These are phyloP conservation scores for Tetrahymena elliotti DNA, from an alignment of 73 alveolate genomes.

Conservation along the genomic window DNA sequence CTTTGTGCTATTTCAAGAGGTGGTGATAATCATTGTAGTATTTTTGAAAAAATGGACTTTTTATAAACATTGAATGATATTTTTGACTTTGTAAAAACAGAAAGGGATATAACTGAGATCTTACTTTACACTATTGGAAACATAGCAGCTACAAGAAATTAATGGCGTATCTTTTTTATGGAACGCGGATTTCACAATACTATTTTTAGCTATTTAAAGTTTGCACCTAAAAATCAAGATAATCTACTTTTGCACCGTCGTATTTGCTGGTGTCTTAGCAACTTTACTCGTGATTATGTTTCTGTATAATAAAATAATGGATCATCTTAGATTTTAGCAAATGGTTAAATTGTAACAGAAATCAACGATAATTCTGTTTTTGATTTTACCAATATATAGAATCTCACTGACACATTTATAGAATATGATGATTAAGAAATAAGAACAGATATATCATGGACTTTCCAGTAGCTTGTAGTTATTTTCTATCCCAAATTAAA, in stretches of 20 bases:
- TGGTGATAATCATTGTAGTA: not conserved
- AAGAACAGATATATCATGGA: not conserved
- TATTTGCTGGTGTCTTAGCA: not conserved
- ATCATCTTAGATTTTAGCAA: not conserved
- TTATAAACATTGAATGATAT: not conserved
- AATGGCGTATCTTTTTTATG: not conserved
- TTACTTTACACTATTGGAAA: not conserved
- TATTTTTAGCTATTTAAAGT: not conserved
- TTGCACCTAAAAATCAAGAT: not conserved
- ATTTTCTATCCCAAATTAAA: not conserved
- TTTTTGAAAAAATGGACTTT: not conserved
- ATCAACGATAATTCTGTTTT: not conserved
- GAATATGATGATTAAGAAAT: not conserved
- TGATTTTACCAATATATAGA: not conserved
- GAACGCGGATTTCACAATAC: not conserved
- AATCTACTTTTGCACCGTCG: not conserved
- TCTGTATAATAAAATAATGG: not conserved
- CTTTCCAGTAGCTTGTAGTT: not conserved
- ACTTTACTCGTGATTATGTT: not conserved
- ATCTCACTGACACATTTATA: not conserved
- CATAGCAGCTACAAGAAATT: not conserved
- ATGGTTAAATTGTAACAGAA: not conserved
- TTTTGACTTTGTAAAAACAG: not conserved
- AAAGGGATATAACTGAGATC: not conserved
- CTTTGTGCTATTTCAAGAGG: not conserved